These are phyloP conservation scores for Vigna reflexopilosa DNA, from an alignment of 306 rosid species.

Conservation along the genomic window DNA sequence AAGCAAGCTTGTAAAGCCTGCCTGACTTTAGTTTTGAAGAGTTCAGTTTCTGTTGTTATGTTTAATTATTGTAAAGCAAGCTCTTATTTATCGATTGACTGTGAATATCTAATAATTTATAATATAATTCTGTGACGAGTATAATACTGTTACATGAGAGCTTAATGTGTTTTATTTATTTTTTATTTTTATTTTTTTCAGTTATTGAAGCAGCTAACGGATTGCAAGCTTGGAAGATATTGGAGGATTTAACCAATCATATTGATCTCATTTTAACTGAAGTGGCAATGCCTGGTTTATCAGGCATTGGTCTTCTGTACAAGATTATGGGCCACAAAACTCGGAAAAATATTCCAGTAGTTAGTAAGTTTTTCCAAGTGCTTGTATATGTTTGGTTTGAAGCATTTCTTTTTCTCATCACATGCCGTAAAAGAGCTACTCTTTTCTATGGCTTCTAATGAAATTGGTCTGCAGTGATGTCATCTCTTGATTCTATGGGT, in stretches of 20 bases:
- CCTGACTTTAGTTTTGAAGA: background rate
- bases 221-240: slow-evolving; percentile 90
- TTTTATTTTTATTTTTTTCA: slow-evolving; percentile 34
- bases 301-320: slow-evolving; percentile 85
- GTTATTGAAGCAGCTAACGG: slow-evolving; percentile 85
- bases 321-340: slow-evolving; percentile 88
- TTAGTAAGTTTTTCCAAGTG: slow-evolving; percentile 72
- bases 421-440: slow-evolving; percentile 48
- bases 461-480: slow-evolving; percentile 90
- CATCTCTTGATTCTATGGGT: slow-evolving; percentile 95
- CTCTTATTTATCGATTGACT: background rate
- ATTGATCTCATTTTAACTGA: slow-evolving; percentile 88
- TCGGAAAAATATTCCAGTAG: slow-evolving; percentile 81
- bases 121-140: background rate
- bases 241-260: slow-evolving; percentile 82
- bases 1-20: background rate
- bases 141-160: background rate
- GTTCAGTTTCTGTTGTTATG: background rate
- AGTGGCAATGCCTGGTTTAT: slow-evolving; percentile 84
- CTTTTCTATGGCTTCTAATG: slow-evolving; percentile 58
- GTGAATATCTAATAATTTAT: background rate
- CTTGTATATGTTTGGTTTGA: slow-evolving; percentile 37
- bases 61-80: background rate
- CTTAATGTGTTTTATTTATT: slow-evolving; percentile 15
- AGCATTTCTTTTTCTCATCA: slow-evolving; percentile 50